phyloP scores from a whole-genome alignment of 1,139 yeast genomes.

The Zygoascus meyerae region DNA sequence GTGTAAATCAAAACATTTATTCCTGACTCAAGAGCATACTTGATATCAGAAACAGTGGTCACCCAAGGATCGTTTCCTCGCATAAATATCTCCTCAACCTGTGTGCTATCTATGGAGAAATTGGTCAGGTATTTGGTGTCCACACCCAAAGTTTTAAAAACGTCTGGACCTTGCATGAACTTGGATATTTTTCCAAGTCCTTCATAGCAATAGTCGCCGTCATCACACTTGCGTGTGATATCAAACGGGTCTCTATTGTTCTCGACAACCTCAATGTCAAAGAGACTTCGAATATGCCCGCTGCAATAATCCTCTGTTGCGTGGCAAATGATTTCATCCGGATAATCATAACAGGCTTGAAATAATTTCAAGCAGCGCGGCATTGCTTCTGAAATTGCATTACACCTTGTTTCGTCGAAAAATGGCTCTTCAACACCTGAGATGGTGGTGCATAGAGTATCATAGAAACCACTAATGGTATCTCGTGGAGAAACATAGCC shows the following conservation, averaged over 20 bases:
- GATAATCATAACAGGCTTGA: conserved; percentile 68
- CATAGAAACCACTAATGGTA: conserved; percentile 96
- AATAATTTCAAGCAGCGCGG: conserved; percentile 79
- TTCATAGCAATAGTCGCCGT: conserved; percentile 65
- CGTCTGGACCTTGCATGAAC: conserved; percentile 61
- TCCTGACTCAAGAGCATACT: conserved; percentile 47
- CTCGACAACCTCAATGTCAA: conserved; percentile 81
- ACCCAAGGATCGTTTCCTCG: conserved; percentile 43
- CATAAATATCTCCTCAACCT: conserved; percentile 43
- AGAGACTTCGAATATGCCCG: conserved; percentile 77
- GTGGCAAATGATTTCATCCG: conserved; percentile 76
- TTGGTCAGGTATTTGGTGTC: conserved; percentile 62
- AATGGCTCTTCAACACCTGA: conserved; percentile 82
- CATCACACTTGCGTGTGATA: conserved; percentile 75
- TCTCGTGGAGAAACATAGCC: conserved; percentile 92
- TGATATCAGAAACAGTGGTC: conserved; percentile 55
- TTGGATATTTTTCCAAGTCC: conserved; percentile 58
- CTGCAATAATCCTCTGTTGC: conserved; percentile 93
- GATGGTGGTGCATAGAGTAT: conserved; percentile 95
- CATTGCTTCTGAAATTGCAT: conserved; percentile 60
- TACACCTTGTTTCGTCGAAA: conserved; percentile 69
- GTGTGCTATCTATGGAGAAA: conserved; percentile 69
- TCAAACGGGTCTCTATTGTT: conserved; percentile 94
- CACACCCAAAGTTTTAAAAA: conserved; percentile 79
- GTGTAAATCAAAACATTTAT: conserved; percentile 80